Base-by-base conservation (phyloP, 2,329 filamentous ascomycete species). In the Xylaria polymorpha region DNA sequence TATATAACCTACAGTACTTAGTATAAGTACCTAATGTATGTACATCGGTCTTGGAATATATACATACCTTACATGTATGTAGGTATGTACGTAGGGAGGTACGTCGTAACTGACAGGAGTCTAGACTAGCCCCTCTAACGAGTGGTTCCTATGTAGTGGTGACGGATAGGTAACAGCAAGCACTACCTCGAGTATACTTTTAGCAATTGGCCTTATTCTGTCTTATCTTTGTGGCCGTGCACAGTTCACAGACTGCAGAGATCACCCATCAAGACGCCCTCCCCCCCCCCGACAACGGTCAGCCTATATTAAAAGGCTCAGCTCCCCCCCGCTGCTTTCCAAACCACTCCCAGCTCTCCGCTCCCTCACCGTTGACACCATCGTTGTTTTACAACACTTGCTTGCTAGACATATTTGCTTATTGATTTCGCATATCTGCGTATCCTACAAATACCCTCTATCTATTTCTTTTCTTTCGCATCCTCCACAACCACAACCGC, bases 401-500 rank as follows among this genome's bases (percentile, higher is more conserved):
- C 20, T 48, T 58, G 5, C 50, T 20, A 58, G 58, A 50, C 50
- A 14, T 35, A 35, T 12, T 57, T 29, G 7, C n/a, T 22, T 25
- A 39, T 32, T 25, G 18, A 9, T 48, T 48, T 57, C 53, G 37
- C 39, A 46, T 44, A n/a, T 48, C 32, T 43, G 32, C 35, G 22
- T 37, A 43, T 29, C 22, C 53, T 61, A 20, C 37, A 37, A 57
- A 43, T 55, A 64, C 29, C 57, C 39, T 69, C 71, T 41, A 72
- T 61, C 66, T 37, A 65, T 61, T 63, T 51, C 57, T 57, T 71
- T 48, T 53, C 43, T n/a, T 66, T 18, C 50, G 29, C 59, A 57
- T 63, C 58, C 29, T 67, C 55, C 56, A 55, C 53, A 64, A 10
- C 25, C 53, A 71, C 73, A 68, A 74, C 71, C 74, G 76, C 75